These are phyloP conservation scores for Penicillium taxi DNA, from an alignment of 495 filamentous ascomycete species.

Conservation along the genomic window DNA sequence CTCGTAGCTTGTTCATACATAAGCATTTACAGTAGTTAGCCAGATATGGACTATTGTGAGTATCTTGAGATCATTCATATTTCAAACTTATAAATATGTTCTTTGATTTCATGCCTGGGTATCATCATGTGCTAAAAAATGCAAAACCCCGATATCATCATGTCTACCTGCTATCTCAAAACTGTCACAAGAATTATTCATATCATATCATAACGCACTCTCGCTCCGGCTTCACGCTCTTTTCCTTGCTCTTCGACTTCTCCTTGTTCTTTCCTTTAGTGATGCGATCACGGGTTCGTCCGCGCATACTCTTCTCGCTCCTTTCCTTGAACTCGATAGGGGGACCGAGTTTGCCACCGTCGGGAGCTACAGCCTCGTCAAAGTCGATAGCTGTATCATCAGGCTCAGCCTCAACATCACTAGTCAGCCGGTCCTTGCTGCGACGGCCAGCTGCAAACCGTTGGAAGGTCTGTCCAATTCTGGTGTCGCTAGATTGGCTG, in stretches of 20 bases:
- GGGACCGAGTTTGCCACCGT: constrained; percentile 20
- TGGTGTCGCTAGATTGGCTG: constrained; percentile 59
- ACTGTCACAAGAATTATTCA: neutral
- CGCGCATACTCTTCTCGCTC: constrained; percentile 26
- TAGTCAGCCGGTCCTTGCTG: constrained; percentile 35
- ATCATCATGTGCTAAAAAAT: constrained; percentile 16
- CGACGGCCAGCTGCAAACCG: constrained; percentile 51
- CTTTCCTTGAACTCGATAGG: constrained; percentile 17
- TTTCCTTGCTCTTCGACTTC: constrained; percentile 41
- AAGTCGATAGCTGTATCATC: constrained; percentile 26
- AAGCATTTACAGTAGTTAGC: constrained; percentile 2
- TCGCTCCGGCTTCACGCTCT: constrained; percentile 51
- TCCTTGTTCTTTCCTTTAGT: constrained; percentile 29
- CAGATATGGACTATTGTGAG: neutral
- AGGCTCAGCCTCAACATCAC: constrained; percentile 25
- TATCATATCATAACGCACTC: constrained; percentile 59
- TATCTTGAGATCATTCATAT: neutral
- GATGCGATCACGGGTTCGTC: constrained; percentile 19
- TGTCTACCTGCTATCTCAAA: constrained; percentile 19
- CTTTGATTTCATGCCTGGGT: constrained; percentile 16
- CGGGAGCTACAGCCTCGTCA: constrained; percentile 15
- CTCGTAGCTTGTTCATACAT: no score
- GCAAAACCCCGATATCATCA: constrained; percentile 21
- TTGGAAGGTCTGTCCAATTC: constrained; percentile 59
- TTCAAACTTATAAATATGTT: neutral